Percentiles rank a stretch among this genome's conserved stretches.
phyloP scores from a whole-genome alignment of 2,329 filamentous ascomycete genomes.

The Xylariaceae sp. region DNA sequence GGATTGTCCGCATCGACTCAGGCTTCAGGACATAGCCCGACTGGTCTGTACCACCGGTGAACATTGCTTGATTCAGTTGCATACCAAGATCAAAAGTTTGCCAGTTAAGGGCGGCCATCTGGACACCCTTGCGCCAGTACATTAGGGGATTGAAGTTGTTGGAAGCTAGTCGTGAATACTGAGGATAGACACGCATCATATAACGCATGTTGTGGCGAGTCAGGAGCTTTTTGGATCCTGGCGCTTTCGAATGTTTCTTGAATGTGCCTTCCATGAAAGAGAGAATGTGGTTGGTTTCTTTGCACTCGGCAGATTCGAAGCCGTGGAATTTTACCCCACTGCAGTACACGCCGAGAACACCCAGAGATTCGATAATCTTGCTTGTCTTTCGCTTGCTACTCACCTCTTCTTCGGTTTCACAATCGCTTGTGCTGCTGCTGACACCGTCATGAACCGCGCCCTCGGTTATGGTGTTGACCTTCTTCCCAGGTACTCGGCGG shows the following conservation, averaged over 20 bases:
- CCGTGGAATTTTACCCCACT: conserved; percentile 74
- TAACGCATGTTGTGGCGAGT: conserved; percentile 88
- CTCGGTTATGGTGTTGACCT: conserved; percentile 53
- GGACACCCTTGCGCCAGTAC: conserved; percentile 92
- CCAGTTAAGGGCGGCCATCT: conserved; percentile 98
- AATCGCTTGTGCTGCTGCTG: conserved; percentile 69
- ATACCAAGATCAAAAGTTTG: conserved; percentile 95
- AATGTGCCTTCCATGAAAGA: conserved; percentile 92
- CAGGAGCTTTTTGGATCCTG: conserved; percentile 70
- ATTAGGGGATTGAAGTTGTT: conserved; percentile 92
- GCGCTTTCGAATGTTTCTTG: conserved; percentile 69
- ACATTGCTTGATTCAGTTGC: conserved; percentile 98
- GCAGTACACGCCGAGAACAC: conserved; percentile 76
- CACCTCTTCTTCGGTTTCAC: conserved; percentile 62
- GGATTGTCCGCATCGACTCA: conserved; percentile 69
- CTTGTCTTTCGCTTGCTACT: conserved; percentile 59
- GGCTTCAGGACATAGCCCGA: conserved; percentile 95
- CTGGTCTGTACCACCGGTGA: conserved; percentile 77
- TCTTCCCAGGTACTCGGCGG: conserved; percentile 46
- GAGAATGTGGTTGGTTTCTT: conserved; percentile 88
- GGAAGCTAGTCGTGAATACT: conserved; percentile 72
- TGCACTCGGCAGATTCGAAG: conserved; percentile 72
- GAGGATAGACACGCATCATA: conserved; percentile 91
- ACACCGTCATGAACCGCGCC: conserved; percentile 50
- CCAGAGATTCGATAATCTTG: conserved; percentile 80